Conservation (phyloP, 148 eudicot genomes). For the Polygonum maritimum region DNA sequence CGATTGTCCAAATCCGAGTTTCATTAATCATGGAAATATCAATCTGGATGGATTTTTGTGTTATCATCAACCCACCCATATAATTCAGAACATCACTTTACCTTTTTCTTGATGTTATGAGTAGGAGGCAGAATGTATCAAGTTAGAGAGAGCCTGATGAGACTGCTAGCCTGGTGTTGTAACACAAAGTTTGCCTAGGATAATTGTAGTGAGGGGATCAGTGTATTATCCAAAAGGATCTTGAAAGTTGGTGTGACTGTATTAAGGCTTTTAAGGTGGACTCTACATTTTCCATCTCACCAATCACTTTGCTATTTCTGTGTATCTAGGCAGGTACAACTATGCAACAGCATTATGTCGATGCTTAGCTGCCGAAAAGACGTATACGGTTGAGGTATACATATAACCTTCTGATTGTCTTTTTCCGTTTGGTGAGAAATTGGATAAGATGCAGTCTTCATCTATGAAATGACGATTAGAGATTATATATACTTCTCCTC, state of each 20-base stretch:
- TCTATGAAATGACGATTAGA: background rate
- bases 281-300: background rate
- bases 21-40: no score
- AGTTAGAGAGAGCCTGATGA: background rate
- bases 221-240: background rate
- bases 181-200: background rate
- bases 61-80: background rate
- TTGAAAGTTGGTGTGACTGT: background rate
- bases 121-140: background rate
- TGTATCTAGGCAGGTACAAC: background rate
- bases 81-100: background rate
- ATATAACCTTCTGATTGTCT: background rate
- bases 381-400: background rate
- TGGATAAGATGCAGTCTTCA: background rate
- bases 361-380: background rate
- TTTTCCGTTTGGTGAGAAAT: background rate
- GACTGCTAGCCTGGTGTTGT: background rate
- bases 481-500: background rate
- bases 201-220: background rate
- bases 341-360: background rate
- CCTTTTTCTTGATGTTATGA: background rate
- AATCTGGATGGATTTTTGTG: no score
- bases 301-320: background rate
- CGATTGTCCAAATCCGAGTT: no score
- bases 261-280: background rate